Base-by-base conservation (phyloP, 2,329 filamentous ascomycete genomes). In the Plectosphaerella sp. region DNA sequence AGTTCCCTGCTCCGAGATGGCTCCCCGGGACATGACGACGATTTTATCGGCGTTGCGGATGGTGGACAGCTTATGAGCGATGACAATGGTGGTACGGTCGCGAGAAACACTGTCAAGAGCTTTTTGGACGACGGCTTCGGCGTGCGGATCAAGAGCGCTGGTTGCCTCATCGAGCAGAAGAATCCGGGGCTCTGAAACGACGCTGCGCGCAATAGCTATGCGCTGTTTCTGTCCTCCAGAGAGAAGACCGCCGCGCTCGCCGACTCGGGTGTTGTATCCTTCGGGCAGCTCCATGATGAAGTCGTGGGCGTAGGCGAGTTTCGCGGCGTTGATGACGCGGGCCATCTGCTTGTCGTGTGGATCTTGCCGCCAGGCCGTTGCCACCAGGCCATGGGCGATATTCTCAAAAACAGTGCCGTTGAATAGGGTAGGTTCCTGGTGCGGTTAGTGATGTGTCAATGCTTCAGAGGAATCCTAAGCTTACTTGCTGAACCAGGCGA, bases 151-250 rank as follows among this genome's bases (percentile, higher is more conserved):
- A 18, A 74, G 60, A 1, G 83, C 80, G 46, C 76, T 80, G 0
- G 84, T 88, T 1, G 84, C 84, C 65, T 88, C 84, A 53, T 88
- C 84, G 2, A 87, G 67, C 14, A 88, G 75, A 1, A 88, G 69
- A 37, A 88, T 80, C 45, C 65, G 66, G 8, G 70, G 69, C 25
- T 68, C 55, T 1, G 63, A 64, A n/a, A 74, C 61, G 41, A 74
- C 66, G 41, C 66, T 67, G 28, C 71, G 62, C 3, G 69, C 69
- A 50, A 88, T 87, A 1, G 83, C 79, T 24, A 88, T 72, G 10
- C 84, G 73, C 58, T 87, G 84, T 39, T 82, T 74, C 59, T 88
- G 83, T 1, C 84, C 84, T 15, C 83, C 83, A 16, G 78, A 83
- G 8, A 88, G 69, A 49, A 84, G 79, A 36, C 82, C 79, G 2